A percentile compares a stretch with the other conserved stretches of the same genome.
Conservation (phyloP, 2,329 filamentous ascomycete species). For the Torrubiella hemipterigena region DNA sequence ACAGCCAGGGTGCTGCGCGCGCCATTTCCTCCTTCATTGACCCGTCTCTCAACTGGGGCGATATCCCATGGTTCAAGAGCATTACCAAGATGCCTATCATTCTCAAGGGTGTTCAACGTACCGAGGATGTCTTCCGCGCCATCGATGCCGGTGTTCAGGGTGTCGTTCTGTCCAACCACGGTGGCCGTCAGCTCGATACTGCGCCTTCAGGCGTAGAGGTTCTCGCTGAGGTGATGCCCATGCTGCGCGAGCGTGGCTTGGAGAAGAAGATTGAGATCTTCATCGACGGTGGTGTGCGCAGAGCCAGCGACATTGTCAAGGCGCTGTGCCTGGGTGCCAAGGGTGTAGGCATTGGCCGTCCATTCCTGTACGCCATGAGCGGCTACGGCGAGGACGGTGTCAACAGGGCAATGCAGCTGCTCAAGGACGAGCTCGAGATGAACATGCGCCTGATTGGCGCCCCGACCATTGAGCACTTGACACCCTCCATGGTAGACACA, state of each 20-base stretch:
- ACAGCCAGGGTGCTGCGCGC: slow-evolving; percentile 80
- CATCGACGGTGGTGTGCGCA: slow-evolving; percentile 80
- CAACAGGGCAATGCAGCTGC: slow-evolving; percentile 79
- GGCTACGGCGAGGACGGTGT: slow-evolving; percentile 81
- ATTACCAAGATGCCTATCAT: slow-evolving; percentile 94
- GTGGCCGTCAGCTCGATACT: slow-evolving; percentile 86
- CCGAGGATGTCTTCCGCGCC: slow-evolving; percentile 88
- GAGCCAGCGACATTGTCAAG: slow-evolving; percentile 91
- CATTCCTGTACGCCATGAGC: slow-evolving; percentile 94
- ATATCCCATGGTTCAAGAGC: slow-evolving; percentile 82
- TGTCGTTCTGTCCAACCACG: slow-evolving; percentile 92
- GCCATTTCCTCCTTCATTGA: slow-evolving; percentile 97
- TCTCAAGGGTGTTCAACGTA: slow-evolving; percentile 90
- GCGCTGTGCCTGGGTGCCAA: slow-evolving; percentile 84
- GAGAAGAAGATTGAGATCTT: slow-evolving; percentile 75
- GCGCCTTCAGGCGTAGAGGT: slow-evolving; percentile 82
- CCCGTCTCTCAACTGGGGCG: slow-evolving; percentile 83
- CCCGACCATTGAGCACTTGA: slow-evolving; percentile 61
- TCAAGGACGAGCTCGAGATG: slow-evolving; percentile 98
- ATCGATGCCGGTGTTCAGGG: slow-evolving; percentile 72
- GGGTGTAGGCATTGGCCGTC: slow-evolving; percentile 86
- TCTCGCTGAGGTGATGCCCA: slow-evolving; percentile 85
- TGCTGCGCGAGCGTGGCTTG: slow-evolving; percentile 61
- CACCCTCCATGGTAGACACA: slow-evolving; percentile 68
- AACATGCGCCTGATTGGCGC: slow-evolving; percentile 92